Base-by-base conservation (phyloP, 768 basidiomycete species). In the Coprinellus micaceus region DNA sequence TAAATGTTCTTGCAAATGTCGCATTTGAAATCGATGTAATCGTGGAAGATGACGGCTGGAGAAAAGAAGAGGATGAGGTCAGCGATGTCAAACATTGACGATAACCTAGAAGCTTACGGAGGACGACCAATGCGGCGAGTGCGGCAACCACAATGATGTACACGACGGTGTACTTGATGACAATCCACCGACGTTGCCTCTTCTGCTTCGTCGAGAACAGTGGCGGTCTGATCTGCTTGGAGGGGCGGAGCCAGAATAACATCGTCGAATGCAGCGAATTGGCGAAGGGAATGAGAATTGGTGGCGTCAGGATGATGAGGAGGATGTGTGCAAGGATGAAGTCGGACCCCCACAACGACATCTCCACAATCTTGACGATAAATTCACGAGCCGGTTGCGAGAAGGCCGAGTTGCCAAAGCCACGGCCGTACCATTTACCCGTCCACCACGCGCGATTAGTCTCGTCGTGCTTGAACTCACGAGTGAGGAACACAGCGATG, bases 371-470 rank as follows among this genome's bases (percentile, higher is more conserved):
- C 80, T 98, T 99, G 75, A 98, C 95, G 55, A 98, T 83, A 67
- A 90, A 97, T 78, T 98, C 97, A 68, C 97, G 88, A 55, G 92
- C 94, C 29, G 95, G 94, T 69, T 98, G 97, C 28, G 93, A 94
- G 68, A 96, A 85, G 36, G 91, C 93, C 30, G 91, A 89, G n/a
- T 81, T 81, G 13, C 96, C 96, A 19, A 99, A 78, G 26, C 93
- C 91, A 57, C 94, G 82, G 46, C 95, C 94, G 67, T 95, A 95
- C 97, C 97, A 98, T 77, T 90, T 88, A 59, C 94, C 95, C 17
- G 95, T 94, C 97, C 97, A 99, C 96, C 96, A 98, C 1, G 95
- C 95, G 58, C 91, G 82, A 75, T 98, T 98, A 25, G 92, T 95
- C 76, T 98, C 94, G 67, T 99, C 97, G 68, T 97, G 93, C 76